phyloP scores from a whole-genome alignment of 225 moss, liverwort and hornwort species.

The Polytrichum formosum region DNA sequence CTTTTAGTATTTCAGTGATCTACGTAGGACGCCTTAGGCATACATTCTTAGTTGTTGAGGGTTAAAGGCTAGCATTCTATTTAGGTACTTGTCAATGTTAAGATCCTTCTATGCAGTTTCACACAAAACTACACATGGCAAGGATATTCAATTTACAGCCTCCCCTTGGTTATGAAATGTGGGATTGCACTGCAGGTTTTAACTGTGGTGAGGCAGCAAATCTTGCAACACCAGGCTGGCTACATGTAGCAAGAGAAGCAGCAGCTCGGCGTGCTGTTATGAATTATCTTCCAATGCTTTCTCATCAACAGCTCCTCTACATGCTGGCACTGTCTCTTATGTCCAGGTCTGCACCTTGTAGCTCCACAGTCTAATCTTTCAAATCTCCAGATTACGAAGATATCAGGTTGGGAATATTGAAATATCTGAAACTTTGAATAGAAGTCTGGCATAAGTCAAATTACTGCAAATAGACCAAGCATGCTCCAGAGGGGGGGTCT shows the following conservation, averaged over 20 bases:
- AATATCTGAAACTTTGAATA: too few relatives aligned
- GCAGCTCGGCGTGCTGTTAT: slow-evolving; percentile 63
- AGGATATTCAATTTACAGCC: too few relatives aligned
- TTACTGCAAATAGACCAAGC: too few relatives aligned
- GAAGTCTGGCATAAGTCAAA: too few relatives aligned
- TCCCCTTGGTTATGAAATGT: background rate
- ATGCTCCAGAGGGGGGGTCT: too few relatives aligned
- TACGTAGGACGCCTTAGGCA: too few relatives aligned
- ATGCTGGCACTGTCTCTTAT: slow-evolving; percentile 49
- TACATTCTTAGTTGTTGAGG: too few relatives aligned
- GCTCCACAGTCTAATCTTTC: background rate
- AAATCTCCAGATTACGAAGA: too few relatives aligned
- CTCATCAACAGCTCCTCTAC: slow-evolving; percentile 64
- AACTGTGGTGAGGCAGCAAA: slow-evolving; percentile 69
- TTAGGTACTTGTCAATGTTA: too few relatives aligned
- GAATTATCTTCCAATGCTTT: slow-evolving; percentile 67
- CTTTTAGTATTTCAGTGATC: too few relatives aligned
- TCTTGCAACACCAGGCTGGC: slow-evolving; percentile 60
- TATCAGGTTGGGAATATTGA: too few relatives aligned
- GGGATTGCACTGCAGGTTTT: slow-evolving; percentile 21
- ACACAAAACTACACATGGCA: background rate
- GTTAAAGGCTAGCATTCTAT: too few relatives aligned
- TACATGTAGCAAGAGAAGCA: slow-evolving; percentile 61
- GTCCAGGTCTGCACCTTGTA: slow-evolving; percentile 26
- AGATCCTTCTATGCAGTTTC: background rate